phyloP scores from a whole-genome alignment of 2,329 filamentous ascomycete genomes.

The Colletotrichum sp. region DNA sequence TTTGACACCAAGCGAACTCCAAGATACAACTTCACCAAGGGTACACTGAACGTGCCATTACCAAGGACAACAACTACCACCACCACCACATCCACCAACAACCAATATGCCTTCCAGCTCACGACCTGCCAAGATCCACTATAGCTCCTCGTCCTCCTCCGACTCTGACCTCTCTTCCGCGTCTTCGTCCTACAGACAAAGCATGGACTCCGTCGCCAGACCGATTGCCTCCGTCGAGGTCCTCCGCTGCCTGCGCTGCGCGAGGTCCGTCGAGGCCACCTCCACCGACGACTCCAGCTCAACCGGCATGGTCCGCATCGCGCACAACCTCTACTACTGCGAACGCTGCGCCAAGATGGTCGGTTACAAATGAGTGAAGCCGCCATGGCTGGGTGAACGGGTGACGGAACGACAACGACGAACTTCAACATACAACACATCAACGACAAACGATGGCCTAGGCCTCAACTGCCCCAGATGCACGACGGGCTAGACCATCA shows the following conservation, averaged over 20 bases:
- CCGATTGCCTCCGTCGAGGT: slow-evolving; percentile 61
- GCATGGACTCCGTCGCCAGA: slow-evolving; percentile 53
- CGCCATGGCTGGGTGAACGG: background rate
- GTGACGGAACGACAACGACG: background rate
- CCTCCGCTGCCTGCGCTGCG: slow-evolving; percentile 67
- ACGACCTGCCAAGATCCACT: slow-evolving; percentile 39
- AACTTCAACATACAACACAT: background rate
- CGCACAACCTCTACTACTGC: slow-evolving; percentile 71
- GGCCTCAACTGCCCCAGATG: background rate
- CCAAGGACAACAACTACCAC: background rate
- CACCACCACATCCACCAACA: background rate
- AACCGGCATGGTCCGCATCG: slow-evolving; percentile 68
- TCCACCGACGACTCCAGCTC: slow-evolving; percentile 63
- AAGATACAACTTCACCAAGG: background rate
- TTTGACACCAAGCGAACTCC: background rate
- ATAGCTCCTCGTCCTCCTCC: slow-evolving; percentile 44
- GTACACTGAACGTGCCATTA: background rate
- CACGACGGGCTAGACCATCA: background rate
- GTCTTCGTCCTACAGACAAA: slow-evolving; percentile 40
- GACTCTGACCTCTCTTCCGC: slow-evolving; percentile 48
- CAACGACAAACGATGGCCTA: background rate
- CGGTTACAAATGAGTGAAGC: slow-evolving; percentile 59
- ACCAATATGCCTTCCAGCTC: slow-evolving; percentile 32
- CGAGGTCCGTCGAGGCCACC: slow-evolving; percentile 64
- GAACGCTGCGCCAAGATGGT: slow-evolving; percentile 67